These are phyloP conservation scores for Termitomyces sp. DNA, from an alignment of 768 basidiomycete species.

Conservation along the genomic window DNA sequence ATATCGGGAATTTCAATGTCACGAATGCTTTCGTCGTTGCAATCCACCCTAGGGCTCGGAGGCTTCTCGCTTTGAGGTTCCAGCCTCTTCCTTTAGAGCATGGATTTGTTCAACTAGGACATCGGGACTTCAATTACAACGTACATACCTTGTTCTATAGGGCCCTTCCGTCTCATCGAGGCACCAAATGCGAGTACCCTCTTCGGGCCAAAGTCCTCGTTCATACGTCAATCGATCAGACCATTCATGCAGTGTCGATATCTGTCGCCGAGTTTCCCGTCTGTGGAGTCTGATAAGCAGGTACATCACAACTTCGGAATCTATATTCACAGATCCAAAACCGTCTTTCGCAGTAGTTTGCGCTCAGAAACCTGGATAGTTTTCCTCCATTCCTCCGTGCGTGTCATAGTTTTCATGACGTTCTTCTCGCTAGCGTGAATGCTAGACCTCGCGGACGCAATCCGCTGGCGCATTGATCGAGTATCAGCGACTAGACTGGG, in stretches of 20 bases:
- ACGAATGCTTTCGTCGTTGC: constrained; percentile 36
- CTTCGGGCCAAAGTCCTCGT: constrained; percentile 75
- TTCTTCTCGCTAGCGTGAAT: constrained; percentile 59
- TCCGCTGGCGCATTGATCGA: constrained; percentile 45
- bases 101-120: background rate
- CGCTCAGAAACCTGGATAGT: constrained; percentile 62
- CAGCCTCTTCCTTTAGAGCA: constrained; percentile 60
- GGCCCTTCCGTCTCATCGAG: constrained; percentile 93
- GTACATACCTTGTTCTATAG: constrained; percentile 75
- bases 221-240: constrained; percentile 61
- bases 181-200: constrained; percentile 54
- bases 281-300: constrained; percentile 29
- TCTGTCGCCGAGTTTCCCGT: constrained; percentile 71
- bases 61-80: constrained; percentile 54
- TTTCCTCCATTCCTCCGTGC: constrained; percentile 70
- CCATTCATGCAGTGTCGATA: constrained; percentile 57
- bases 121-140: background rate
- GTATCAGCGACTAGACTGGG: constrained; percentile 44
- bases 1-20: constrained; percentile 47
- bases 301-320: background rate
- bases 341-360: constrained; percentile 64
- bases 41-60: constrained; percentile 41
- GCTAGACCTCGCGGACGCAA: constrained; percentile 53
- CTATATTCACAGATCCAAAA: constrained; percentile 62
- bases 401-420: constrained; percentile 53